Percentiles rank a stretch among this genome's conserved stretches.
Conservation (phyloP, 2,329 filamentous ascomycete genomes). For the Xylaria sp. region DNA sequence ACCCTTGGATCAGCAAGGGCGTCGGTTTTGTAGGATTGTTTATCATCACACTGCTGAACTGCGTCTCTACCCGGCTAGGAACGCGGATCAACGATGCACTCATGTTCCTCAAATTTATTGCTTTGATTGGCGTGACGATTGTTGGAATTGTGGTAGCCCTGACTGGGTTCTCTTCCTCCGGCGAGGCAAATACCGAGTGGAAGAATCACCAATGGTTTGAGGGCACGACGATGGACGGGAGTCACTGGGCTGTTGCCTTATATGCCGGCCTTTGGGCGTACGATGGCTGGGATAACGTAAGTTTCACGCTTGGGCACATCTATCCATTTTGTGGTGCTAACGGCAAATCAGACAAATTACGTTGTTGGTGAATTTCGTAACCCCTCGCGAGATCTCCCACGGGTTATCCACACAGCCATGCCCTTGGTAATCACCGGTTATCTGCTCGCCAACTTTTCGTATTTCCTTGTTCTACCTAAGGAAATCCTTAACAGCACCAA, state of each 20-base stretch:
- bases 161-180: constrained; percentile 81
- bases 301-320: constrained; percentile 42
- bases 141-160: constrained; percentile 87
- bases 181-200: constrained; percentile 81
- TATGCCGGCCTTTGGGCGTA: constrained; percentile 98
- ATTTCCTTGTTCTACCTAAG: constrained; percentile 90
- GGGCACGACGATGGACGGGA: constrained; percentile 78
- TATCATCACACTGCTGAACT: constrained; percentile 83
- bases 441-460: constrained; percentile 87
- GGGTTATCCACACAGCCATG: constrained; percentile 96
- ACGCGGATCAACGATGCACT: constrained; percentile 88
- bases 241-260: constrained; percentile 88
- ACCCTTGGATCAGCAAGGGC: constrained; percentile 86
- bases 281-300: constrained; percentile 97
- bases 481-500: constrained; percentile 83
- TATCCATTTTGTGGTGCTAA: constrained; percentile 12
- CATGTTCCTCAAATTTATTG: constrained; percentile 97
- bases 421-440: constrained; percentile 91
- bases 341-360: constrained; percentile 79
- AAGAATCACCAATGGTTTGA: constrained; percentile 88
- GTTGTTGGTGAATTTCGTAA: constrained; percentile 97
- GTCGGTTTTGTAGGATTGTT: constrained; percentile 80
- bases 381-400: constrained; percentile 84
- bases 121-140: constrained; percentile 82
- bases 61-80: constrained; percentile 85